Base-by-base conservation (phyloP, 805 yeast genomes). In the Jamesozyma hellenica region DNA sequence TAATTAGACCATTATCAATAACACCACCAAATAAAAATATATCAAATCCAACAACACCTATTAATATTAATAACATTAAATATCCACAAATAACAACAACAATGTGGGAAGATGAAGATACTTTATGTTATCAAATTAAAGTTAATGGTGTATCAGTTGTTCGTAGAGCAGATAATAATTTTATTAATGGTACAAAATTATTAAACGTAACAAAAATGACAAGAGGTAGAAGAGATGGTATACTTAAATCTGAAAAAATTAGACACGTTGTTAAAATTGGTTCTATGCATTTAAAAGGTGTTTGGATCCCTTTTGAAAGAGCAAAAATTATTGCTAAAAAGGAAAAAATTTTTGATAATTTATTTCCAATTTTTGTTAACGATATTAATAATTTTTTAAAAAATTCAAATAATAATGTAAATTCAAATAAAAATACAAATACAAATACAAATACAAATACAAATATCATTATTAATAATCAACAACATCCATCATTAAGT, bases 71-170 rank as follows among this genome's bases (percentile, higher is more conserved):
- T 6, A 15, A 16, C 3, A 8, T 7, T 3, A 27, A 18, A 8
- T 16, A 28, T 54, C 78, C 79, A 38, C 62, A 74, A 44, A 85
- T 82, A 38, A 80, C 87, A 38, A 82, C 92, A 17, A 82, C 92
- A n/a, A 74, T 80, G 73, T 83, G 94, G 94, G 92, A 83, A 55
- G 94, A 83, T 56, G 94, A 83, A 54, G 79, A 80, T 49, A 83
- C 94, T 1, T 61, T 83, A 38, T 83, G 92, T 56, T 83, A 82
- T 64, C 92, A 82, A 60, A 90, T 83, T 25, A 92, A 82, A 52
- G 88, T 86, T 42, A 76, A 80, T 46, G 82, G 84, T 41, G 82
- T 82, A 34, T 71, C 81, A 14, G 94, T 83, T 16, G 87, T 83
- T 23, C 71, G 94, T 49, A 71, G 94, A 53, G 92, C 86, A 25